phyloP scores from a whole-genome alignment of 768 basidiomycete genomes.

The Chalciporus chontae region DNA sequence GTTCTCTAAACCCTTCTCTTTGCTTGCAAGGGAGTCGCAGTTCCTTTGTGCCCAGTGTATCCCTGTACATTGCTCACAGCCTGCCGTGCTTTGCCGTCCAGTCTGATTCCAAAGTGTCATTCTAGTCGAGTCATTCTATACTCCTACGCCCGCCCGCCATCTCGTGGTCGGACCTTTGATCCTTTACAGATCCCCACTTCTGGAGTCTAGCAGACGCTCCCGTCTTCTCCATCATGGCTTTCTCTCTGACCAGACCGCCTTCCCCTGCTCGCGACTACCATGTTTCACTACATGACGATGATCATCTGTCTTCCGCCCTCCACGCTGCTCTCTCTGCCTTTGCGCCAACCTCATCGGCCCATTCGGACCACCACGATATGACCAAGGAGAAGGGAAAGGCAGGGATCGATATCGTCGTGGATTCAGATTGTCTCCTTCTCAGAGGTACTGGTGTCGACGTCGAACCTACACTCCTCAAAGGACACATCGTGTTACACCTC shows the following conservation, averaged over 20 bases:
- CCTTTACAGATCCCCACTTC: not conserved
- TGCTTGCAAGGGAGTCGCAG: not conserved
- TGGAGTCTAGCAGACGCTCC: constrained; percentile 6
- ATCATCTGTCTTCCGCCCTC: constrained; percentile 35
- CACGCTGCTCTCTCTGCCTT: constrained; percentile 37
- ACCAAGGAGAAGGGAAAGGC: constrained; percentile 44
- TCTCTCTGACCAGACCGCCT: constrained; percentile 33
- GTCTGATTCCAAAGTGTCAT: not conserved
- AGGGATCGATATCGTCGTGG: constrained; percentile 74
- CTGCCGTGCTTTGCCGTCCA: not conserved
- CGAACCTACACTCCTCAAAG: constrained; percentile 77
- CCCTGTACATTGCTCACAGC: not conserved
- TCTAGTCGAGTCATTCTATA: not conserved
- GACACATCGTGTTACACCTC: constrained; percentile 76
- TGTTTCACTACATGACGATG: constrained; percentile 30
- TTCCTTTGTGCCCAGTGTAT: not conserved
- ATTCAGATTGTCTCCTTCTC: constrained; percentile 65
- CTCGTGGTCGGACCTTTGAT: not conserved
- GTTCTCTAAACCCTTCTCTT: not conserved
- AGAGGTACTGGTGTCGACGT: constrained; percentile 80
- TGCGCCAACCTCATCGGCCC: constrained; percentile 18
- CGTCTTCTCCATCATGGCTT: constrained; percentile 28
- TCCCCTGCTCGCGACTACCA: constrained; percentile 25
- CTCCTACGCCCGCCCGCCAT: not conserved
- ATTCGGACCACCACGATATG: constrained; percentile 36